Evolutionary conservation across 257 asterid species (phyloP), one percentile per base, ranked within the genome.

Genomic region (Nicotiana tabacum): DNA sequence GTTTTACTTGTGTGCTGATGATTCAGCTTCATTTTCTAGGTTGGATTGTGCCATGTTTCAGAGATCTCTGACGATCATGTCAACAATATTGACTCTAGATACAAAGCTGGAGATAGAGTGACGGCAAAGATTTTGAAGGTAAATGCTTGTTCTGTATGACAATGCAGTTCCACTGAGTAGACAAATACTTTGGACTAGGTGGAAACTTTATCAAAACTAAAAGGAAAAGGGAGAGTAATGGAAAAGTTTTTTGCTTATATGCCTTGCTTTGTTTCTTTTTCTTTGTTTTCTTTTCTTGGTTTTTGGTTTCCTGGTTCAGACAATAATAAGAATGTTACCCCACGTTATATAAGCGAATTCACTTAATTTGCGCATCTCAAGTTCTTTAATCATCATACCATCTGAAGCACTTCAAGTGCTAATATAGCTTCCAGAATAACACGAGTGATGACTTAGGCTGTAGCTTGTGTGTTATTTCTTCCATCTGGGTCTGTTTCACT

Each of bases 21-120:
- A 30, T 84, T 48, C 86, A 66, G 78, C 33, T 66, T 65, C 78
- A 88, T 81, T 84, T 78, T 74, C 65, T 87, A 96, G 98, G 99
- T 94, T 72, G 99, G 99, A 69, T 86, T 96, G 83, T 96, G 99
- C 91, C 99, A 96, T 84, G 86, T 94, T 72, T 96, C 99, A 3
- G 97, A 94, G 92, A 89, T 96, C 83, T 92, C 96, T 86, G 98
- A 96, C 88, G 92, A 90, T 77, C 93, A 77, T 81, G 74, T 89
- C 30, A 95, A 90, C 77, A 86, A 87, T 83, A 83, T 90, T 80
- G 94, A 85, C 82, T 56, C 89, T 39, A 84, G 74, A 78, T 92
- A 89, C 86, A 90, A 92, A 84, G 93, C 92, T 74, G 96, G 98
- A 82, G 97, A 96, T 68, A 88, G 77, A 81, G 97, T 94, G 87